Base-by-base conservation (phyloP, 371 early-diverging fungal species). In the Apophysomyces variabilis region DNA sequence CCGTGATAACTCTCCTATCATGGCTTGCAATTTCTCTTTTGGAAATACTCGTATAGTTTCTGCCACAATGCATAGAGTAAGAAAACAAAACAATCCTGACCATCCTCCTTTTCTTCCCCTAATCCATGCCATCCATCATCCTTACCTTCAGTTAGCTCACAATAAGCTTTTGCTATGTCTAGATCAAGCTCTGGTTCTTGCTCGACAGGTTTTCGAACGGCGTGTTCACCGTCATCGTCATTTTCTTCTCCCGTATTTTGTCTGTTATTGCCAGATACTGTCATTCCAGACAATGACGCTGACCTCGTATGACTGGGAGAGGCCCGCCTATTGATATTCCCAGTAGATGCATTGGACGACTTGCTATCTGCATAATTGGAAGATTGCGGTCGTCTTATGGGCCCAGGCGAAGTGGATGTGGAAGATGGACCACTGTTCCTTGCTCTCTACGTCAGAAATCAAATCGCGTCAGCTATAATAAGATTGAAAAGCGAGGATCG, bases 11-110 rank as follows among this genome's bases (percentile, higher is more conserved):
- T 83, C 84, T 3, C 72, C 69, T 36, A 86, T 79, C 69, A 89
- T 84, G 6, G 85, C 75, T 44, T 84, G 79, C 56, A 89, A 68
- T 68, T 89, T 85, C 1, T 81, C 83, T 38, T 81, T 77, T 1
- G 87, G 86, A 66, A 85, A 87, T 7, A 83, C 77, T 5, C 86
- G 85, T 32, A 89, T 77, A 6, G 83, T 83, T 75, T 87, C 89
- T 88, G 68, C 13, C 44, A 32, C 3, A 32, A 37, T 12, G 46
- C 13, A 26, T 26, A 26, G 32, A 26, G 32, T 32, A 8, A 58
- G 8, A 58, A 58, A 36, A 32, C 12, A 1, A 7, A 58, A 13
- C 11, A n/a, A 32, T 21, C 36, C 35, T n/a, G 12, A 58, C 1
- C 1, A 58, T 58, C 18, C 7, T 41, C 41, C 4, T 41, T 5